These are phyloP conservation scores for Fusarium anguioides DNA, from an alignment of 2,329 filamentous ascomycete species.

Conservation along the genomic window DNA sequence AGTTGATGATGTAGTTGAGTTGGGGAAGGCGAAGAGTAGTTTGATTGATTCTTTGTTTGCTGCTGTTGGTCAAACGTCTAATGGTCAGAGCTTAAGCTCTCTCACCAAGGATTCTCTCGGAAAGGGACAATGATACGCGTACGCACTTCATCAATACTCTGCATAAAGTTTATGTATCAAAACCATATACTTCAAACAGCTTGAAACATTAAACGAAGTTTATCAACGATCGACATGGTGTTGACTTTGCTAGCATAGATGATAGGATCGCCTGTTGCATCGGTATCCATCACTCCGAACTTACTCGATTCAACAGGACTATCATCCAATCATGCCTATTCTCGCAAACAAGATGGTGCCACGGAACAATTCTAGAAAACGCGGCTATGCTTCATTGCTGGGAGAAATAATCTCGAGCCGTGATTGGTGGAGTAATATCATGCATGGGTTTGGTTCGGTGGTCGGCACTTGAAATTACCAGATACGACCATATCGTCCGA, in stretches of 20 bases:
- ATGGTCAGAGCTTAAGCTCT: too few species aligned
- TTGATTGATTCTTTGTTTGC: neutral
- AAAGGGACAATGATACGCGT: neutral
- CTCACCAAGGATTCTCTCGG: neutral
- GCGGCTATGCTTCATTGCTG: constrained; percentile 23
- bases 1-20: neutral
- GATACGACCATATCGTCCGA: constrained; percentile 17
- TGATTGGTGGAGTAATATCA: constrained; percentile 24
- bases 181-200: neutral
- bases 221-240: neutral
- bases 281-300: neutral
- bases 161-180: neutral
- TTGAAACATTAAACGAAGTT: neutral
- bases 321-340: neutral
- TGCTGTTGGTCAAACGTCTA: neutral
- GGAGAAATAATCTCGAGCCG: constrained; percentile 14
- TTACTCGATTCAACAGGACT: neutral
- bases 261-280: neutral
- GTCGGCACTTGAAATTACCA: constrained; percentile 29
- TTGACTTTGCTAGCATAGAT: neutral
- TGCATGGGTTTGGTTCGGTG: constrained; percentile 14
- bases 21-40: neutral
- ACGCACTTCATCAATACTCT: neutral
- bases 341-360: neutral
- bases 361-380: constrained; percentile 8